Percentiles rank a stretch among this genome's conserved stretches.
Conservation (phyloP, 2,329 filamentous ascomycete genomes). For the Botryotinia calthae region DNA sequence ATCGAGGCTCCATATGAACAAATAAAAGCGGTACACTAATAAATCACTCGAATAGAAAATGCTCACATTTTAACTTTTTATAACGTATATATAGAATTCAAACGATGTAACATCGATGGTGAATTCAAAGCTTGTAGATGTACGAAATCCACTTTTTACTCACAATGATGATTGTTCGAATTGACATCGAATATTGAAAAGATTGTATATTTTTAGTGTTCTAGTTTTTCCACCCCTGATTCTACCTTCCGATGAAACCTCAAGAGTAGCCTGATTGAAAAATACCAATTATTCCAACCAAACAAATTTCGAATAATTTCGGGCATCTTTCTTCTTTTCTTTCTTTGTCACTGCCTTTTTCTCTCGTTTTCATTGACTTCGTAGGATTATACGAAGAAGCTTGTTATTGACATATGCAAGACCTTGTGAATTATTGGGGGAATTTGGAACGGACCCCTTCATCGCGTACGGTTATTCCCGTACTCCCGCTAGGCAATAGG, state of each 20-base stretch:
- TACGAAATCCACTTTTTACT: neutral
- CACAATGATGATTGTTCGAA: neutral
- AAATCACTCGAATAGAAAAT: neutral
- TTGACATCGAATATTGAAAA: neutral
- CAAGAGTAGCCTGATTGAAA: conserved; percentile 2
- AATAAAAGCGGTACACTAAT: neutral
- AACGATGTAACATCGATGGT: neutral
- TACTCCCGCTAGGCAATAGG: conserved; percentile 16
- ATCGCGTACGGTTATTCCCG: conserved; percentile 25
- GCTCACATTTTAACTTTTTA: neutral
- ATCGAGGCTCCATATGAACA: neutral
- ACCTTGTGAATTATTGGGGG: neutral
- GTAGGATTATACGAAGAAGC: conserved; percentile 18
- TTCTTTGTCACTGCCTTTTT: neutral
- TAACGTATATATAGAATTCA: neutral
- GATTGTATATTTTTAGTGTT: neutral
- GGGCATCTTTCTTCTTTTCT: neutral
- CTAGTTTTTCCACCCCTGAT: neutral
- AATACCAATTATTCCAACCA: conserved; percentile 1
- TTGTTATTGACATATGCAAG: neutral
- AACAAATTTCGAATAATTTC: neutral
- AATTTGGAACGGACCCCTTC: conserved; percentile 22
- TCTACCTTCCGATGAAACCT: neutral
- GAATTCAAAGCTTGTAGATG: neutral
- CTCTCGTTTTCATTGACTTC: neutral